Percentiles rank a stretch among this genome's conserved stretches.
These are phyloP conservation scores for Ilex aquifolium DNA, from an alignment of 257 asterid genomes.

Conservation along the genomic window DNA sequence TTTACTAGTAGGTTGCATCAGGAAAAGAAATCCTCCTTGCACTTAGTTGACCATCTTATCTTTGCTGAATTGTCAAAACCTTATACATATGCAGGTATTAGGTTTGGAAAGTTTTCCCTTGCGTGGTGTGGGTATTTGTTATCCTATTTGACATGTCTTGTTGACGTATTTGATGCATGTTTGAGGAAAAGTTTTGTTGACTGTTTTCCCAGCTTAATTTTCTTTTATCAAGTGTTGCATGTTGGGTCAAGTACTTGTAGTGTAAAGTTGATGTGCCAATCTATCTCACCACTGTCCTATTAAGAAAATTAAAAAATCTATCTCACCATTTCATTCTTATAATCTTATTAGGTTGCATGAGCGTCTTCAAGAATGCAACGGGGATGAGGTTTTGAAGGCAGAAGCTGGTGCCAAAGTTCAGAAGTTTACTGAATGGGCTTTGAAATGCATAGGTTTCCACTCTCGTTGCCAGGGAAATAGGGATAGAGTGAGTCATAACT, in stretches of 20 bases:
- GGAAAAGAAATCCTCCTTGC: too few species aligned
- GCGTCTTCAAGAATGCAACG: conserved; percentile 92
- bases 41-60: too few species aligned
- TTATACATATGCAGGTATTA: too few species aligned
- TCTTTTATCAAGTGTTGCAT: not conserved
- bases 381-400: conserved; percentile 92
- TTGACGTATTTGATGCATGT: not conserved
- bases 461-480: conserved; percentile 91
- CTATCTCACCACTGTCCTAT: too few species aligned
- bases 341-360: conserved; percentile 69
- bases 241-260: not conserved
- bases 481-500: conserved; percentile 62
- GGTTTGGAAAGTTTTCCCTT: too few species aligned
- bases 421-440: conserved; percentile 99
- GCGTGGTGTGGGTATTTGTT: too few species aligned
- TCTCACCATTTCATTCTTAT: conserved; percentile 3
- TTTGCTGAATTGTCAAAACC: too few species aligned
- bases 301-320: not conserved
- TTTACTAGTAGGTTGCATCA: too few species aligned
- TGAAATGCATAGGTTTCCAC: conserved; percentile 95
- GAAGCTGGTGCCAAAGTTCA: conserved; percentile 98
- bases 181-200: not conserved
- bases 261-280: conserved; percentile 9
- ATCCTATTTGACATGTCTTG: not conserved
- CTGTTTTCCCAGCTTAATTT: not conserved